A percentile compares a stretch with the other conserved stretches of the same genome.
These are phyloP conservation scores for Psilocybe azurescens DNA, from an alignment of 768 basidiomycete genomes.

Conservation along the genomic window DNA sequence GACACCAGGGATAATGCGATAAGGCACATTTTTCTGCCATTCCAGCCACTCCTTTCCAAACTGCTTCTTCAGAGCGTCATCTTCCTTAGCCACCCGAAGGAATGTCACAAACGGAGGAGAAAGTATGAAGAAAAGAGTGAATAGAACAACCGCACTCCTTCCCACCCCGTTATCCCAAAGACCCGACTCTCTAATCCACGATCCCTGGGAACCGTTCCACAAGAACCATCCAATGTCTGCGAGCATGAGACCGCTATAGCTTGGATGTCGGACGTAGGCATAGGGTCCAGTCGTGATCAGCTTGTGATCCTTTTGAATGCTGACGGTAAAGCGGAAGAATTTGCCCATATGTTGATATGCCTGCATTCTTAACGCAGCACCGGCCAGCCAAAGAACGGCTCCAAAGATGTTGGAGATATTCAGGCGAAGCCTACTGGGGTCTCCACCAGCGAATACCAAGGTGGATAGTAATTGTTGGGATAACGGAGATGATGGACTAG, in stretches of 20 bases:
- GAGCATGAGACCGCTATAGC: conserved; percentile 46
- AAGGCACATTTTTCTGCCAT: conserved; percentile 10
- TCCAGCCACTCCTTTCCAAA: conserved; percentile 17
- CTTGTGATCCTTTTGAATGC: conserved; percentile 46
- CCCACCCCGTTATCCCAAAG: conserved; percentile 36
- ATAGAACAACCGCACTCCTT: conserved; percentile 25
- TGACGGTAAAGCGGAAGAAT: conserved; percentile 49
- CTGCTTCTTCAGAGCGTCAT: conserved; percentile 9
- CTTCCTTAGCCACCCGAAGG: conserved; percentile 11
- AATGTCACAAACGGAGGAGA: conserved; percentile 21
- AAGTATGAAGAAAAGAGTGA: conserved; percentile 26
- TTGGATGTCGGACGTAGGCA: conserved; percentile 39
- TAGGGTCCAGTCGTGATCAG: conserved; percentile 40
- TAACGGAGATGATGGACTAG: neutral
- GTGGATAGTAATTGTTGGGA: neutral
- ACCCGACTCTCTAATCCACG: conserved; percentile 50
- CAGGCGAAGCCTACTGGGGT: conserved; percentile 10
- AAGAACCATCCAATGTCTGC: conserved; percentile 34
- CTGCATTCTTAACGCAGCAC: conserved; percentile 12
- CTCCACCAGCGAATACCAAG: conserved; percentile 6
- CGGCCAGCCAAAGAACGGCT: conserved; percentile 12
- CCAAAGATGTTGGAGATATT: conserved; percentile 8
- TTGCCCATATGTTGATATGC: conserved; percentile 21
- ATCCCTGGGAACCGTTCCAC: conserved; percentile 34
- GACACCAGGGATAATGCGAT: conserved; percentile 12